These are phyloP conservation scores for Fraxinus platypoda DNA, from an alignment of 305 asterid genomes.

Conservation along the genomic window DNA sequence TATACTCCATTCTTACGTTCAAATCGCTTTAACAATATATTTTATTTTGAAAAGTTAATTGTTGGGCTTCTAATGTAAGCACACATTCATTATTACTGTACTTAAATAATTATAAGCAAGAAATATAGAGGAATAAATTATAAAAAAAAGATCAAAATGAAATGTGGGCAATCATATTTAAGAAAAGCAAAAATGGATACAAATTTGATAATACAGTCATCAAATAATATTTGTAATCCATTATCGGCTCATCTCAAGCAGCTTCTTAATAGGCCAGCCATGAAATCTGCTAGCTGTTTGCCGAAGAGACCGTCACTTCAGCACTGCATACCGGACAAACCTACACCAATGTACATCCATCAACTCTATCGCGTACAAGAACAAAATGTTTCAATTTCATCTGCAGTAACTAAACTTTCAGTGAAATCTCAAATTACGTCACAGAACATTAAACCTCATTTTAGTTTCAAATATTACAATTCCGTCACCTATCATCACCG, in stretches of 20 bases:
- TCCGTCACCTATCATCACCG: neutral
- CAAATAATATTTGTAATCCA: neutral
- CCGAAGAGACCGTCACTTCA: slow-evolving; percentile 72
- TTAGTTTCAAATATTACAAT: neutral
- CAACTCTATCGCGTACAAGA: neutral
- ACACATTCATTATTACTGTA: neutral
- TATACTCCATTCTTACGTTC: neutral
- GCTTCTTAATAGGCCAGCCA: neutral
- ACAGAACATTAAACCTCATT: neutral
- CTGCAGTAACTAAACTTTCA: neutral
- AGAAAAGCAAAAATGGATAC: neutral
- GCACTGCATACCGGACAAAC: slow-evolving; percentile 90
- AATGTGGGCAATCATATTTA: neutral
- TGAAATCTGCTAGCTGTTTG: slow-evolving; percentile 44
- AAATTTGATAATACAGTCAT: neutral
- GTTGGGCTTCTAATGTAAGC: neutral
- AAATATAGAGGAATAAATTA: neutral
- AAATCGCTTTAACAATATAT: neutral
- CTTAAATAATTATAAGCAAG: neutral
- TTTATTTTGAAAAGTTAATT: neutral
- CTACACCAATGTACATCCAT: slow-evolving; percentile 41
- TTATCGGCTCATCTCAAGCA: neutral
- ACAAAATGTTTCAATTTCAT: neutral
- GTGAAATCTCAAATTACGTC: neutral
- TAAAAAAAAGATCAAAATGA: neutral